These are phyloP conservation scores for Clavispora carvajalis DNA, from an alignment of 805 yeast genomes.

Conservation along the genomic window DNA sequence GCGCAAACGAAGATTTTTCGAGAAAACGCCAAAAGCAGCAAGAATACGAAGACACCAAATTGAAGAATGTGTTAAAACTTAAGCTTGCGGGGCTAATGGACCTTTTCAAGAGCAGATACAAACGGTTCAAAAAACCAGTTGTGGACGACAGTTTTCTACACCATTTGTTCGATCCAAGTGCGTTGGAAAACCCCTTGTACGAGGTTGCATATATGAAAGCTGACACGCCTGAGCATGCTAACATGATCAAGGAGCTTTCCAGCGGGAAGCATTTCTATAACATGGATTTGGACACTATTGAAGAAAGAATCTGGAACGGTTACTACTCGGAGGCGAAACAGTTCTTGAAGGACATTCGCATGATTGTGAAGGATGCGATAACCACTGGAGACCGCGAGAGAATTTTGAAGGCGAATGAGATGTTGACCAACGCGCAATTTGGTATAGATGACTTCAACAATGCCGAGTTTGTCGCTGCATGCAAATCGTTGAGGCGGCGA, in stretches of 20 bases:
- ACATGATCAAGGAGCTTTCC: constrained; percentile 74
- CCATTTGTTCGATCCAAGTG: constrained; percentile 70
- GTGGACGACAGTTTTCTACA: constrained; percentile 70
- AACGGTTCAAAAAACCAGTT: constrained; percentile 84
- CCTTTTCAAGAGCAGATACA: constrained; percentile 77
- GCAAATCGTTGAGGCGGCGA: constrained; percentile 66
- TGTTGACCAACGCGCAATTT: constrained; percentile 94
- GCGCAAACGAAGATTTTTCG: constrained; percentile 26
- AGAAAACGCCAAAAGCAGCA: constrained; percentile 45
- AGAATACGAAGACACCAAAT: constrained; percentile 65
- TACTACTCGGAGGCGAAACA: constrained; percentile 90
- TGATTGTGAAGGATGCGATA: constrained; percentile 75
- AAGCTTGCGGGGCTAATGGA: constrained; percentile 88
- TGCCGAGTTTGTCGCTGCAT: constrained; percentile 68
- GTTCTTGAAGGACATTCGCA: constrained; percentile 75
- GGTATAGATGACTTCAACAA: constrained; percentile 84
- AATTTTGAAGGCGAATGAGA: constrained; percentile 76
- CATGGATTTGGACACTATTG: constrained; percentile 91
- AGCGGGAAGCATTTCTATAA: constrained; percentile 73
- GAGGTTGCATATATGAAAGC: constrained; percentile 41
- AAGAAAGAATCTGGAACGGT: constrained; percentile 96
- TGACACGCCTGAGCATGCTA: constrained; percentile 43
- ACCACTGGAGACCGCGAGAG: constrained; percentile 81
- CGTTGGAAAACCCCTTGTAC: constrained; percentile 34
- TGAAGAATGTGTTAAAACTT: constrained; percentile 80